Evolutionary conservation across 1,284 basidiomycete genomes (phyloP).

Genomic region (Laetiporus sulphureus): DNA sequence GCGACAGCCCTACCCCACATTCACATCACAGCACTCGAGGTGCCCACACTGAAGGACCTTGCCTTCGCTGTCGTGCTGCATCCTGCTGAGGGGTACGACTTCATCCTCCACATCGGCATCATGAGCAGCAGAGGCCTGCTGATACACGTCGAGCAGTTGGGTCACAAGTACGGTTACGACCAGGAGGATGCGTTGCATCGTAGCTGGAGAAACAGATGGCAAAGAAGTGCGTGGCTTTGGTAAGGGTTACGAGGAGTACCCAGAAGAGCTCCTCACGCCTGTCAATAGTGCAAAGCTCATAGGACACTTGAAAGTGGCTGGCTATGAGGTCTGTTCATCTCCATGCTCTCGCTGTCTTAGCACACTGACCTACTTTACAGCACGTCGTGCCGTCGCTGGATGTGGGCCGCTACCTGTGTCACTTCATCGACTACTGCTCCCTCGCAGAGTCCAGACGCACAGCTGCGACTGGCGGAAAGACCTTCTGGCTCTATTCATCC

Average conservation of each 20-base stretch:
- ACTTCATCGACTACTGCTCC: constrained; percentile 74
- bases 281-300: constrained; percentile 46
- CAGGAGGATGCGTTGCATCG: constrained; percentile 48
- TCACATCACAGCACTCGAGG: constrained; percentile 45
- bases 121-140: constrained; percentile 40
- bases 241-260: constrained; percentile 39
- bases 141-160: constrained; percentile 47
- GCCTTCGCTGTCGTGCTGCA: constrained; percentile 26
- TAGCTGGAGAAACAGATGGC: constrained; percentile 22
- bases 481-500: constrained; percentile 50
- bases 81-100: constrained; percentile 49
- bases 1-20: constrained; percentile 43
- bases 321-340: constrained; percentile 44
- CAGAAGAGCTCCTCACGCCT: constrained; percentile 39
- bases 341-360: not conserved
- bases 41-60: constrained; percentile 29
- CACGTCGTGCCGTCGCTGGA: constrained; percentile 69
- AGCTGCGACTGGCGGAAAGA: constrained; percentile 10
- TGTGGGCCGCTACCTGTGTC: constrained; percentile 71
- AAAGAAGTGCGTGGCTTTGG: constrained; percentile 39
- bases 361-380: constrained; percentile 25
- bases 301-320: constrained; percentile 48
- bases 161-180: constrained; percentile 55
- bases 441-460: constrained; percentile 59
- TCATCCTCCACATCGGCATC: constrained; percentile 58